phyloP scores from a whole-genome alignment of 768 basidiomycete genomes.

The Lactarius hatsudake region DNA sequence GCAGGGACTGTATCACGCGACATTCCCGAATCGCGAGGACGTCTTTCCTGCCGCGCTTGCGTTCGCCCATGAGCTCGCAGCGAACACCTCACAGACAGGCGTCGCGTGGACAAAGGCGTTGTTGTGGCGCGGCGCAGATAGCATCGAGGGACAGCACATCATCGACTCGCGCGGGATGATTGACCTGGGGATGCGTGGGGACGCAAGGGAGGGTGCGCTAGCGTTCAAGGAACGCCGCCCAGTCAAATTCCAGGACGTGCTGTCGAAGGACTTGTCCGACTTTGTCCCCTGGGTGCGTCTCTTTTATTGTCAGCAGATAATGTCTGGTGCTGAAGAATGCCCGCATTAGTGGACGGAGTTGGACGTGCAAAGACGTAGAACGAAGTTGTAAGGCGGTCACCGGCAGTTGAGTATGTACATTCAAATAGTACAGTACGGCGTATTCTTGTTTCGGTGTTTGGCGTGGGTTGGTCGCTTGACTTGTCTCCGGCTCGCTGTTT shows the following conservation, averaged over 20 bases:
- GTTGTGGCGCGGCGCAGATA: constrained; percentile 48
- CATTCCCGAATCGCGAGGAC: constrained; percentile 47
- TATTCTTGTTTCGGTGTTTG: not conserved
- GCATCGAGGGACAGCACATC: constrained; percentile 53
- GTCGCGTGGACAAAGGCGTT: constrained; percentile 52
- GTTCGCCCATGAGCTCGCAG: constrained; percentile 51
- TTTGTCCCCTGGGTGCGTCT: constrained; percentile 54
- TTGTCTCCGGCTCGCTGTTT: not conserved
- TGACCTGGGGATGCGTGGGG: constrained; percentile 38
- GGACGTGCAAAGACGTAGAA: constrained; percentile 12
- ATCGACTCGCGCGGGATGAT: constrained; percentile 50
- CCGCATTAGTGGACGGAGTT: constrained; percentile 37
- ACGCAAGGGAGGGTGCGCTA: constrained; percentile 46
- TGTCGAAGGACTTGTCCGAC: constrained; percentile 40
- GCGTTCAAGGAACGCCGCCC: constrained; percentile 49
- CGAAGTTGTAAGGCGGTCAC: constrained; percentile 12
- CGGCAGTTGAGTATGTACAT: not conserved
- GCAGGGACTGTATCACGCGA: constrained; percentile 45
- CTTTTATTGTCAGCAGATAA: not conserved
- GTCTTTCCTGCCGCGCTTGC: constrained; percentile 52
- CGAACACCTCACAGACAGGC: constrained; percentile 49
- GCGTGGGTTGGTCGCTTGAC: not conserved
- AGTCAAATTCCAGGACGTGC: constrained; percentile 45
- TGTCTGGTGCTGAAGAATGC: not conserved
- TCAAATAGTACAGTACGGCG: not conserved